Evolutionary conservation across 2,329 filamentous ascomycete genomes (phyloP).

Genomic region (Lachnum nothofagi): DNA sequence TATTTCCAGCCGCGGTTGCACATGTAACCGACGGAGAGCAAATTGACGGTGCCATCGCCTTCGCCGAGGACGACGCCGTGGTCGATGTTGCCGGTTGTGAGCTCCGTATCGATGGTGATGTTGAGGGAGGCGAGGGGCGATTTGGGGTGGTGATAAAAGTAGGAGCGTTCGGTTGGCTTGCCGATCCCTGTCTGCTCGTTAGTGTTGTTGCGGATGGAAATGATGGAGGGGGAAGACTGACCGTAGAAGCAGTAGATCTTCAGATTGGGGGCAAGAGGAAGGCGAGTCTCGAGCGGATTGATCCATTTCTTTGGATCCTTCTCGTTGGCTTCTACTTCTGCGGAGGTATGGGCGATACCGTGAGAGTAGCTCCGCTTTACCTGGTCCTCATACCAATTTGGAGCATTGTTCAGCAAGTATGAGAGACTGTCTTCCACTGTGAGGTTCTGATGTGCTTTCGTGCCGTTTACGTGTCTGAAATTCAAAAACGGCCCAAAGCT

Average conservation of each 20-base stretch:
- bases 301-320: slow-evolving; percentile 80
- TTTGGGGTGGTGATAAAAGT: slow-evolving; percentile 76
- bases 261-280: slow-evolving; percentile 80
- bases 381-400: slow-evolving; percentile 78
- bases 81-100: slow-evolving; percentile 60
- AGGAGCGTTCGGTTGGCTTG: slow-evolving; percentile 86
- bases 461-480: slow-evolving; percentile 66
- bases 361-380: slow-evolving; percentile 76
- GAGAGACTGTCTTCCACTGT: slow-evolving; percentile 72
- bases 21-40: slow-evolving; percentile 94
- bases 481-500: slow-evolving; percentile 80
- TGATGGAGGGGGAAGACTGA: slow-evolving; percentile 9
- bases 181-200: slow-evolving; percentile 63
- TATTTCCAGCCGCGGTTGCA: slow-evolving; percentile 92
- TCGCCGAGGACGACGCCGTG: slow-evolving; percentile 94
- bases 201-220: neutral
- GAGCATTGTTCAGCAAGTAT: slow-evolving; percentile 72
- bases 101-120: slow-evolving; percentile 64
- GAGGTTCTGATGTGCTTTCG: slow-evolving; percentile 66
- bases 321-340: slow-evolving; percentile 78
- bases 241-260: slow-evolving; percentile 98
- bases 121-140: slow-evolving; percentile 62
- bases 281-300: slow-evolving; percentile 83
- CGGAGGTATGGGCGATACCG: slow-evolving; percentile 73
- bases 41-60: slow-evolving; percentile 89